Percentiles rank a stretch among this genome's conserved stretches.
These are phyloP conservation scores for Ustilago hordei DNA, from an alignment of 1,284 basidiomycete genomes.

Conservation along the genomic window DNA sequence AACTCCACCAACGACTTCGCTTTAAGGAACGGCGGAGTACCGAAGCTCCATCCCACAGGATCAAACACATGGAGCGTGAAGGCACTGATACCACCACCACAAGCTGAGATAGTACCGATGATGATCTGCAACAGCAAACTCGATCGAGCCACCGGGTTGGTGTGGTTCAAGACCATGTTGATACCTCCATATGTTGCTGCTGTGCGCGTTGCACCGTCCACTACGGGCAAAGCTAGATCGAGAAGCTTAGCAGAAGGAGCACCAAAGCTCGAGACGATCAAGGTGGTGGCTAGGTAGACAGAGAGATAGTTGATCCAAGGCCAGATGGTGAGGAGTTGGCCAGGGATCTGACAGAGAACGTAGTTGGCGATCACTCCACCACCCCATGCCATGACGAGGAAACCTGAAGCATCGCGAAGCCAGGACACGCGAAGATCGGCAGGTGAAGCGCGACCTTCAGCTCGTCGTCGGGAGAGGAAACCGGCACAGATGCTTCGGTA, in stretches of 20 bases:
- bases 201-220: constrained; percentile 58
- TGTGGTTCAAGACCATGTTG: constrained; percentile 44
- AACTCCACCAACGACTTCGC: constrained; percentile 43
- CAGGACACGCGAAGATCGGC: constrained; percentile 29
- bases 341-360: constrained; percentile 51
- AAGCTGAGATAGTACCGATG: constrained; percentile 56
- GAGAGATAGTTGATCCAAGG: constrained; percentile 59
- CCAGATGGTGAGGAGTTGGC: constrained; percentile 48
- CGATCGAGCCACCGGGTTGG: constrained; percentile 32
- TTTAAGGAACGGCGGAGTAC: constrained; percentile 54
- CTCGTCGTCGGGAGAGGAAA: constrained; percentile 24
- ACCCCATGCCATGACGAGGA: constrained; percentile 65
- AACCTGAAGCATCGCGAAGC: constrained; percentile 51
- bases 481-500: constrained; percentile 46
- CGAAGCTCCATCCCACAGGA: constrained; percentile 54
- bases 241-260: constrained; percentile 38
- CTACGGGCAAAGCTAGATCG: constrained; percentile 48
- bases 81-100: constrained; percentile 57
- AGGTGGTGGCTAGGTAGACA: constrained; percentile 34
- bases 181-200: constrained; percentile 53
- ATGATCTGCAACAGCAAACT: constrained; percentile 51
- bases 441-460: constrained; percentile 21
- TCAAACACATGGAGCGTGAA: constrained; percentile 59
- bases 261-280: constrained; percentile 20
- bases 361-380: constrained; percentile 57